Evolutionary conservation across 805 yeast genomes (phyloP), one percentile per base, ranked within the genome.

Genomic region (Starmerella apicola): DNA sequence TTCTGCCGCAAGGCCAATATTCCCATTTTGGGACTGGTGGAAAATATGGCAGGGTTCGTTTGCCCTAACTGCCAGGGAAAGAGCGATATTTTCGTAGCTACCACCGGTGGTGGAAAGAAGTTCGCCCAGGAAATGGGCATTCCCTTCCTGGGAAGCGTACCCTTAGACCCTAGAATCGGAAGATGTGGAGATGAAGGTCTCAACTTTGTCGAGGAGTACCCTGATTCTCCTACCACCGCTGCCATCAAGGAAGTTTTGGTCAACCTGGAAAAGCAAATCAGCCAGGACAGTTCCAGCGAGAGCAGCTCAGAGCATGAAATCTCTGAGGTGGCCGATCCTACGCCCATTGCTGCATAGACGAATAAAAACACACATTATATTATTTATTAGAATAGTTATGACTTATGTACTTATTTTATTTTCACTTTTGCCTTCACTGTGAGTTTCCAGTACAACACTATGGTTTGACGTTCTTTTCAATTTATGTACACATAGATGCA

Each of bases 41-140:
- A 91, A 58, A 91, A 91, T 59, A 91, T 91, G 99, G 75, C 95
- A 7, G 99, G 98, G 2, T 91, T 91, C 63, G 97, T 91, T 13
- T 91, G 99, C 58, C 98, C 98, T 3, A 75, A 68, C 54, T 91
- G 99, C 61, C 74, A 81, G 46, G 91, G 91, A 7, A 82, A 86
- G 60, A 81, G 94, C 0, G 75, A 78, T 53, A 86, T 91, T 4
- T 91, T 91, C 62, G 78, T 79, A 45, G 83, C 98, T 13, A 91
- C 98, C 1, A 91, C 98, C 0, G 98, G 98, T 13, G 99, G 99
- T 17, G 99, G 97, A 7, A 70, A 73, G 51, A 74, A 75, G 23
- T 63, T 91, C 32, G 91, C 96, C 41, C 63, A 77, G 50, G 99
- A 91, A 44, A 58, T 82, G 57, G 69, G 66, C 12, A 70, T 91